Base-by-base conservation (phyloP, 2,329 filamentous ascomycete genomes). In the Raffaelea arxii region DNA sequence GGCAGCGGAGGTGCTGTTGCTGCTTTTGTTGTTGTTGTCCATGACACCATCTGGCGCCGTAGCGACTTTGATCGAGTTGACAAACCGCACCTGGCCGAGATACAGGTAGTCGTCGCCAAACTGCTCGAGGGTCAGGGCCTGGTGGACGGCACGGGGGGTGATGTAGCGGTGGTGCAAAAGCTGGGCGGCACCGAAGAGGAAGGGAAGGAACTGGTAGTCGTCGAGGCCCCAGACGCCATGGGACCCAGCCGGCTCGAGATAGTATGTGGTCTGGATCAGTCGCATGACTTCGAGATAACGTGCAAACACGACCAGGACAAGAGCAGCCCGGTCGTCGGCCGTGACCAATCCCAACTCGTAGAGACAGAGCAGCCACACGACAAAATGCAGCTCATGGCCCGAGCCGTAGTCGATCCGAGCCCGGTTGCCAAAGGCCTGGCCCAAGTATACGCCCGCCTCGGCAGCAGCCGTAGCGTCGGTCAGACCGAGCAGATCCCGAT, bases 171-270 rank as follows among this genome's bases (percentile, higher is more conserved):
- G 92, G 53, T 86, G 79, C 16, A 92, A 71, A 18, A 96, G 76
- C 65, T 98, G 94, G 22, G 89, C 84, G 30, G 92, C 89, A 19
- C 92, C 92, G 53, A 97, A 94, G 12, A 98, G 77, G 62, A 97
- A 98, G 0, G 94, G 92, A 1, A 96, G 70, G 66, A 98, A 98
- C 55, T 94, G 90, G 66, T 98, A 96, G 63, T 98, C 92, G 58
- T 98, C 92, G 2, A 98, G 71, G 18, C 92, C 92, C 92, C 92
- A 98, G 22, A 98, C 92, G 36, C 92, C 92, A 62, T 98, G 92
- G 1, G 91, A 96, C 14, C 92, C 92, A 1, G 92, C 92, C 2
- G 92, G 92, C 59, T 98, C 92, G 43, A 98, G 81, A 59, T 98
- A 98, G 67, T 98, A 98, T 3, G 88, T 87, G 52, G 80, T 82